Evolutionary conservation across 768 basidiomycete species (phyloP), one percentile per base, ranked within the genome.

Genomic region (Gloeostereum incarnatum): DNA sequence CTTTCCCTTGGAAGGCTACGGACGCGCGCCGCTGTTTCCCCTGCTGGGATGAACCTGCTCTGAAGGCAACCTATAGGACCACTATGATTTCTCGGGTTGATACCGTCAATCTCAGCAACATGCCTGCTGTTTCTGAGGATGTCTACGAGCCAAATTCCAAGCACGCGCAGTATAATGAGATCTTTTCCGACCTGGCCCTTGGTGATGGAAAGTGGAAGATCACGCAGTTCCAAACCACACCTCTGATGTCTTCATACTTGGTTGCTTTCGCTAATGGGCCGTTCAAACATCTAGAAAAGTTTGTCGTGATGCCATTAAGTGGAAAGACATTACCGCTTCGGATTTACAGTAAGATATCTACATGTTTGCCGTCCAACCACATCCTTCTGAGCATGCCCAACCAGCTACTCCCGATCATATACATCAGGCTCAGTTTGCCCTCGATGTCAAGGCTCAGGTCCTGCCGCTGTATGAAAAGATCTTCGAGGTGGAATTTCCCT

Each of bases 1-100:
- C 32, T 9, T 34, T 17, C 32, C 13, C 27, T 19, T 20, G 37
- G 11, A n/a, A 94, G 81, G 80, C 92, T 26, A 94, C 87, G 27
- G 80, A 80, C 42, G 92, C 93, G 6, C 68, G 92, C 35, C 71
- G 75, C 29, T 76, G 82, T 5, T 86, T 89, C 51, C 77, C 77
- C 14, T 76, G 75, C 58, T 85, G 78, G 75, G 83, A 86, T 49
- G 83, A 86, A 49, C 85, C 83, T 7, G 61, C 63, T 22, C 61
- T 84, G 47, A 87, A 87, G 54, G 76, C 81, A 2, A 80, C 72
- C 13, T 77, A 71, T 50, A 39, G 65, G 1, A 60, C 80, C 45
- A 71, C 68, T 9, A 65, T 83, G 61, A 59, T 84, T 47, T 75
- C 78, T 8, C 67, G 70, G 40, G 54, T 55, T 21, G 65, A 69